A percentile compares a stretch with the other conserved stretches of the same genome.
Evolutionary conservation across 768 basidiomycete species (phyloP).

Genomic region (Sarcodon sp.): DNA sequence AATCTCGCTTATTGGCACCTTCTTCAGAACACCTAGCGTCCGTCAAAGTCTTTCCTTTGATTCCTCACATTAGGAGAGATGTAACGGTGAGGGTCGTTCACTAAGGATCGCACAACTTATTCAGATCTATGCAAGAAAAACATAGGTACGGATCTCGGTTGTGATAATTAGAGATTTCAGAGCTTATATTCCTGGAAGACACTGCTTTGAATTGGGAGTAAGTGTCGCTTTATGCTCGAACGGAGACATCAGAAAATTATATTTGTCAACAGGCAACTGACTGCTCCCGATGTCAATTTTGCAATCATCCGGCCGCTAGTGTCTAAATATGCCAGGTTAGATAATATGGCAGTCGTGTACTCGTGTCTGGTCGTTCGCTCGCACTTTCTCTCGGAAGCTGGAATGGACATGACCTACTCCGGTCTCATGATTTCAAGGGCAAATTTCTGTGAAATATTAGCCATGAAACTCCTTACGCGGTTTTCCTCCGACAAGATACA

Average conservation of each 20-base stretch:
- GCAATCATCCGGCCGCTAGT: conserved; percentile 68
- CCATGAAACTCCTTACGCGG: conserved; percentile 70
- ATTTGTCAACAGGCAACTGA: conserved; percentile 45
- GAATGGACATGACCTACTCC: conserved; percentile 64
- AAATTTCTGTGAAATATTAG: conserved; percentile 76
- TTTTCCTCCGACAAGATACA: conserved; percentile 70
- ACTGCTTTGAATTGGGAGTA: conserved; percentile 73
- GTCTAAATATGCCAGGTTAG: conserved; percentile 62
- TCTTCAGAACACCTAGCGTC: conserved; percentile 43
- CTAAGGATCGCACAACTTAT: not conserved
- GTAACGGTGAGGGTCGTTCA: conserved; percentile 36
- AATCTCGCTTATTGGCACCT: conserved; percentile 31
- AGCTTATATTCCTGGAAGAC: conserved; percentile 25
- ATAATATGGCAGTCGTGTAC: conserved; percentile 66
- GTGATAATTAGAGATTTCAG: not conserved
- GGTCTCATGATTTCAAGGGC: conserved; percentile 62
- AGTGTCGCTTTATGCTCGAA: conserved; percentile 17
- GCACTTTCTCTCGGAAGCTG: conserved; percentile 62
- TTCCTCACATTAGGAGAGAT: conserved; percentile 59
- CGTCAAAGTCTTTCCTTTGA: conserved; percentile 72
- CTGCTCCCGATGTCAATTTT: conserved; percentile 75
- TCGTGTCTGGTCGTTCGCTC: conserved; percentile 67
- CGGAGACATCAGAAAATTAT: not conserved
- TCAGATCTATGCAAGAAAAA: conserved; percentile 11
- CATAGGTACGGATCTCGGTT: conserved; percentile 8